Evolutionary conservation across 495 filamentous ascomycete genomes (phyloP), one percentile per base, ranked within the genome.

Genomic region (Aeminium ludgeri): DNA sequence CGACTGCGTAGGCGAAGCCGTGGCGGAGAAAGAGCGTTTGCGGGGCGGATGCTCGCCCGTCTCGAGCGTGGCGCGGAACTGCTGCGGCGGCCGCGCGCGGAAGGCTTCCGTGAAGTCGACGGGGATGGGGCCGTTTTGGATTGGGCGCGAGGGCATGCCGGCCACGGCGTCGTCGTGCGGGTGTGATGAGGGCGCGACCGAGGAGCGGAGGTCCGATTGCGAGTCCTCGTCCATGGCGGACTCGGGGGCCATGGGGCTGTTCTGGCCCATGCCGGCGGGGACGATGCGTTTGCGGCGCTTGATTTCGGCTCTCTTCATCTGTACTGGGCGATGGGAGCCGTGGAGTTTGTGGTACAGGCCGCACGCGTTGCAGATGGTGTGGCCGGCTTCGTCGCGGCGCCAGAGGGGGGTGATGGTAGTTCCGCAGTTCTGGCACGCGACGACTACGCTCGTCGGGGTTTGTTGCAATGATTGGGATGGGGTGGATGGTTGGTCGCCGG

Each of bases 321-420:
- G 80, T 10, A 85, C 80, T 6, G 89, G 89, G 23, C 89, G 73
- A 61, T 93, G 87, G 36, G 81, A 76, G 40, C 86, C 86, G 55
- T 97, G 89, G 1, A 97, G 74, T 58, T 96, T 97, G 60, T 92
- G 83, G 55, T 96, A 96, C n/a, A 96, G 64, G 23, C 89, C 89
- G 60, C 89, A 97, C 39, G 89, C 89, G 64, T 97, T 97, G 65
- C 89, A 97, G 45, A 97, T 96, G 3, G 86, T 94, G 65, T 95
- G 85, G 11, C 91, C 91, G 49, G 75, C 74, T 59, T 93, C 89
- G 57, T 96, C 89, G 48, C 89, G 75, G 52, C 89, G 70, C 89
- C 89, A 99, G 20, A 99, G 65, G 10, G 89, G 89, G 20, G 89
- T 99, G 45, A 96, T 83, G 1, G 87, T 96, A 30, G 91, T 99